Conservation (phyloP, 805 yeast genomes). For the Saccharomyces eubayanus region DNA sequence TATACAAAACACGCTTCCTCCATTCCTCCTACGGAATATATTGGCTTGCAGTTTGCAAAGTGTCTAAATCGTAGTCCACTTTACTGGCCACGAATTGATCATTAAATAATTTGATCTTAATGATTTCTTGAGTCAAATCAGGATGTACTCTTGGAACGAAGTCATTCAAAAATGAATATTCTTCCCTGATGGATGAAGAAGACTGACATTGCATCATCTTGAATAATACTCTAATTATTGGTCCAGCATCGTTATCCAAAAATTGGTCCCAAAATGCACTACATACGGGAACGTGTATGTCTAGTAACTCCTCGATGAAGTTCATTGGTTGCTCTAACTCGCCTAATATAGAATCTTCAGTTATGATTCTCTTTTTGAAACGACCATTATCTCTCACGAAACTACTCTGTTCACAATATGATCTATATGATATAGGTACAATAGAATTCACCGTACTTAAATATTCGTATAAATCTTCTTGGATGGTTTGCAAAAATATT, state of each 20-base stretch:
- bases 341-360: background rate
- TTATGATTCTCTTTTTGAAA: slow-evolving; percentile 2
- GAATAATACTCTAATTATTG: slow-evolving; percentile 5
- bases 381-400: slow-evolving; percentile 9
- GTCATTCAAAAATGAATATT: slow-evolving; percentile 11
- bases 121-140: slow-evolving; percentile 9
- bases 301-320: slow-evolving; percentile 11
- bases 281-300: slow-evolving; percentile 17
- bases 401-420: slow-evolving; percentile 11
- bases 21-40: slow-evolving; percentile 2
- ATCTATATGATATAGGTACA: slow-evolving; percentile 12
- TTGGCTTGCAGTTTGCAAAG: slow-evolving; percentile 13
- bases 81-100: slow-evolving; percentile 14
- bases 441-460: slow-evolving; percentile 12
- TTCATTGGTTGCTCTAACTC: slow-evolving; percentile 4
- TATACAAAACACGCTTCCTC: background rate
- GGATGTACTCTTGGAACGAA: slow-evolving; percentile 11
- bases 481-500: slow-evolving; percentile 4
- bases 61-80: slow-evolving; percentile 17
- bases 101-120: slow-evolving; percentile 15
- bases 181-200: slow-evolving; percentile 7
- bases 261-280: slow-evolving; percentile 17
- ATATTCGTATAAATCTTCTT: slow-evolving; percentile 14
- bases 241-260: slow-evolving; percentile 9
- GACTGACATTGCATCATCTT: slow-evolving; percentile 12